Percentiles rank a stretch among this genome's conserved stretches.
phyloP scores from a whole-genome alignment of 2,329 filamentous ascomycete species.

The Botrytis sinoallii region DNA sequence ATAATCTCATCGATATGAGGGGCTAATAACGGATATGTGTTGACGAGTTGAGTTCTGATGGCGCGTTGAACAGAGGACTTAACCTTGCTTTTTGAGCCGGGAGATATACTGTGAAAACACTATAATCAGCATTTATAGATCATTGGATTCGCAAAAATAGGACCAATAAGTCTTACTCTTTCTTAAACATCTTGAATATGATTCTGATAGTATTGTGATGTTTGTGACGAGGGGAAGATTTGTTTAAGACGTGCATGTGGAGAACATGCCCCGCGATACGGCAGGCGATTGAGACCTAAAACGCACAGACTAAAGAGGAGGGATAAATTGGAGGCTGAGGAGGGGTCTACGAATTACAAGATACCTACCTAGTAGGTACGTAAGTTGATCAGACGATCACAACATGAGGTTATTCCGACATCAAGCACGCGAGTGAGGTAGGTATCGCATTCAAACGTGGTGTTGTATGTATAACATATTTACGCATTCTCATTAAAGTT shows the following conservation, averaged over 20 bases:
- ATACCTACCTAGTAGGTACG: no score
- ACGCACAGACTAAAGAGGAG: conserved; percentile 17
- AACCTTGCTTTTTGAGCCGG: conserved; percentile 87
- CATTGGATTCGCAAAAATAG: not conserved
- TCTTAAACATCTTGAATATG: conserved; percentile 75
- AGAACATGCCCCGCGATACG: conserved; percentile 29
- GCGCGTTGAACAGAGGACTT: conserved; percentile 92
- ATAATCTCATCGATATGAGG: conserved; percentile 91
- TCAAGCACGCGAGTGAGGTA: not conserved
- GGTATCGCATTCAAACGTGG: not conserved
- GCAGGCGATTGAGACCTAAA: conserved; percentile 19
- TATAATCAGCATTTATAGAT: conserved; percentile 25
- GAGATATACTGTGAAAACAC: conserved; percentile 57
- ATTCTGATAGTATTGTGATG: conserved; percentile 14
- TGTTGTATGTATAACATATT: not conserved
- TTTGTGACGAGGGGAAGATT: conserved; percentile 16
- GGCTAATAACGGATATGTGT: conserved; percentile 80
- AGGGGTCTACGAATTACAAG: not conserved
- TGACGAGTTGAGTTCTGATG: conserved; percentile 76
- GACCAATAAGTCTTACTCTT: conserved; percentile 61
- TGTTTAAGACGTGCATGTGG: conserved; percentile 17
- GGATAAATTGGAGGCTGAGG: conserved; percentile 8
- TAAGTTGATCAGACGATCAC: not conserved
- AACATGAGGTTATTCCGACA: conserved; percentile 4
- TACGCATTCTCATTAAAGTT: not conserved